Percentiles rank a stretch among this genome's conserved stretches.
Evolutionary conservation across 2,329 filamentous ascomycete genomes (phyloP).

Genomic region (Thielaviopsis musarum): DNA sequence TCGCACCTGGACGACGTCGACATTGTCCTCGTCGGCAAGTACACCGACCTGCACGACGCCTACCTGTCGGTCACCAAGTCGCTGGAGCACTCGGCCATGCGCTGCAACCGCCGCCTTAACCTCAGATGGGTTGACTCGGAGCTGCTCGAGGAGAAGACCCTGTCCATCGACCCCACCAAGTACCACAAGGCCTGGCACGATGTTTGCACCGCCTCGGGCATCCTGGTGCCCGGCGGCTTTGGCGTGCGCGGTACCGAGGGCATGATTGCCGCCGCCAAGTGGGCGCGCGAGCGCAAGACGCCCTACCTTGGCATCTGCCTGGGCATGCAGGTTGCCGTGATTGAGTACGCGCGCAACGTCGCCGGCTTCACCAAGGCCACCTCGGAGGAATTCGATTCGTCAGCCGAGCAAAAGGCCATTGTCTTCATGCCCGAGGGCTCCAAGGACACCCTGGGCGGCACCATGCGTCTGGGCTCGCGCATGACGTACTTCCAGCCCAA

Average conservation of each 20-base stretch:
- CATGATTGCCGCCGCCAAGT: constrained; percentile 77
- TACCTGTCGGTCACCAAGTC: constrained; percentile 76
- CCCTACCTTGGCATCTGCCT: constrained; percentile 84
- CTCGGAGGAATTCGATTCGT: constrained; percentile 39
- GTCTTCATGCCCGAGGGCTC: constrained; percentile 76
- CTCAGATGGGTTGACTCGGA: constrained; percentile 74
- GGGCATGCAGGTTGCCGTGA: constrained; percentile 83
- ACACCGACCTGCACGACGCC: constrained; percentile 66
- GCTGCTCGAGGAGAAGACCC: constrained; percentile 55
- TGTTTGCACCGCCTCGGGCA: constrained; percentile 51
- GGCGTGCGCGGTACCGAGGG: constrained; percentile 70
- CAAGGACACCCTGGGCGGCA: constrained; percentile 48
- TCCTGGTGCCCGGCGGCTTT: constrained; percentile 59
- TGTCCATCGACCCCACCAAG: constrained; percentile 45
- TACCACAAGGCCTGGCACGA: constrained; percentile 79
- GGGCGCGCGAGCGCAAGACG: constrained; percentile 64
- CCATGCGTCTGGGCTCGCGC: constrained; percentile 69
- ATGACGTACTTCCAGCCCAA: constrained; percentile 58
- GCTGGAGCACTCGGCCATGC: constrained; percentile 83
- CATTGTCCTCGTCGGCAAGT: constrained; percentile 87
- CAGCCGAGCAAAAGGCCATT: constrained; percentile 51
- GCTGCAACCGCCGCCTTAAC: constrained; percentile 60
- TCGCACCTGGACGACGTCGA: constrained; percentile 51
- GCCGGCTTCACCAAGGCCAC: constrained; percentile 42
- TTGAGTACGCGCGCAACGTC: constrained; percentile 69